Evolutionary conservation across 192 early-diverging fungal species (phyloP).

Genomic region (Gonapodya prolifera): DNA sequence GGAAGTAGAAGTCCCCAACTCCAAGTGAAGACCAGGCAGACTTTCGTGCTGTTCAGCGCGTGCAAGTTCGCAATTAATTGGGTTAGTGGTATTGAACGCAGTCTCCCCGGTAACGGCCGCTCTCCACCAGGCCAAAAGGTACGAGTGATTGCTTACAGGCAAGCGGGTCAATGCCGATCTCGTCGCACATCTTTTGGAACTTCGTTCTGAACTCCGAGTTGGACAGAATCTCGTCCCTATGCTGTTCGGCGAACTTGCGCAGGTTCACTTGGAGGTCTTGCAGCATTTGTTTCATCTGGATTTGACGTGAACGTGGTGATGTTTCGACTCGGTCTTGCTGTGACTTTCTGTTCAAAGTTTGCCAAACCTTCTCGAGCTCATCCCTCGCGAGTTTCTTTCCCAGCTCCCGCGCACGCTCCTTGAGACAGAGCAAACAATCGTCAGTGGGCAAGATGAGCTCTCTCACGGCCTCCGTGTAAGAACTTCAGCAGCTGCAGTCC

Average conservation of each 20-base stretch:
- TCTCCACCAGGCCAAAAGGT: constrained; percentile 9
- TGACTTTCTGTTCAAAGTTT: background rate
- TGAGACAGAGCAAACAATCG: background rate
- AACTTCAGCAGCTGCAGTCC: background rate
- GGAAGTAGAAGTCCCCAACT: constrained; percentile 95
- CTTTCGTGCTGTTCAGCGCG: constrained; percentile 58
- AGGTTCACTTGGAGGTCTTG: constrained; percentile 66
- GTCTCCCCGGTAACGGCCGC: background rate
- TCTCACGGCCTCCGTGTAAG: no score
- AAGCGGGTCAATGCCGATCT: constrained; percentile 90
- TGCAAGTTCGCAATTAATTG: background rate
- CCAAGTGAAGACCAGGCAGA: constrained; percentile 93
- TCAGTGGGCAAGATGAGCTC: background rate
- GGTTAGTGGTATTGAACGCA: background rate
- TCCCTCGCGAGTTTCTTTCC: background rate
- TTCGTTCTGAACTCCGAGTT: constrained; percentile 76
- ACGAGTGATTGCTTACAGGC: constrained; percentile 43
- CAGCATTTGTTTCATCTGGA: constrained; percentile 54
- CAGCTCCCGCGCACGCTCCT: background rate
- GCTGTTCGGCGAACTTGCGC: constrained; percentile 71
- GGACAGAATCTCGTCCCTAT: constrained; percentile 76
- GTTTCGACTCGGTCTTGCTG: background rate
- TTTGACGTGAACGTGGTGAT: background rate
- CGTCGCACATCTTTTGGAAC: constrained; percentile 86
- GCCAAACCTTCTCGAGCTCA: background rate